Percentiles rank a stretch among this genome's conserved stretches.
phyloP scores from a whole-genome alignment of 345 rosid species.

The Salix koriyanagi region DNA sequence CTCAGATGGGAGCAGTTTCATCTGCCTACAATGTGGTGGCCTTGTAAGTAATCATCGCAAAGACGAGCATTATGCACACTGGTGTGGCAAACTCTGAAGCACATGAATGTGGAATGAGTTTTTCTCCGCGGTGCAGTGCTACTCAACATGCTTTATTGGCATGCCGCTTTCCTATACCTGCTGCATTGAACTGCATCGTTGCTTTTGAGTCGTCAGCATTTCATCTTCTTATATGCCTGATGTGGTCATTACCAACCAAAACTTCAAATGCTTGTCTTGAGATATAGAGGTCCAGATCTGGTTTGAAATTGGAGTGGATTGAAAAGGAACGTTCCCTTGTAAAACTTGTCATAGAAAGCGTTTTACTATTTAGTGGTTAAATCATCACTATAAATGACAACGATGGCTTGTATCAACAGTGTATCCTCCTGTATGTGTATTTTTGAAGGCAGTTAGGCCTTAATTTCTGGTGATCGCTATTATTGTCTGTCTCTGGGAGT shows the following conservation, averaged over 20 bases:
- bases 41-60: conserved; percentile 78
- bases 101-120: neutral
- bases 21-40: conserved; percentile 88
- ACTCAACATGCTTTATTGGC: neutral
- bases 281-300: neutral
- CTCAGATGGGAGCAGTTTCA: conserved; percentile 92
- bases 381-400: neutral
- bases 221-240: conserved; percentile 1
- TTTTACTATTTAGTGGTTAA: neutral
- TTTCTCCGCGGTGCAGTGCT: neutral
- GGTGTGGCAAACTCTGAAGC: conserved; percentile 60
- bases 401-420: neutral
- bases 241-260: neutral
- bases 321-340: neutral
- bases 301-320: neutral
- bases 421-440: neutral
- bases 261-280: neutral
- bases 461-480: neutral
- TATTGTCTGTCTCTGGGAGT: neutral
- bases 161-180: neutral
- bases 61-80: conserved; percentile 84
- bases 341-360: neutral
- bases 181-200: conserved; percentile 5
- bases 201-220: neutral
- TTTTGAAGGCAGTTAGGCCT: neutral